Evolutionary conservation across 1,284 basidiomycete species (phyloP), one percentile per base, ranked within the genome.

Genomic region (Microbotryum scabiosae): DNA sequence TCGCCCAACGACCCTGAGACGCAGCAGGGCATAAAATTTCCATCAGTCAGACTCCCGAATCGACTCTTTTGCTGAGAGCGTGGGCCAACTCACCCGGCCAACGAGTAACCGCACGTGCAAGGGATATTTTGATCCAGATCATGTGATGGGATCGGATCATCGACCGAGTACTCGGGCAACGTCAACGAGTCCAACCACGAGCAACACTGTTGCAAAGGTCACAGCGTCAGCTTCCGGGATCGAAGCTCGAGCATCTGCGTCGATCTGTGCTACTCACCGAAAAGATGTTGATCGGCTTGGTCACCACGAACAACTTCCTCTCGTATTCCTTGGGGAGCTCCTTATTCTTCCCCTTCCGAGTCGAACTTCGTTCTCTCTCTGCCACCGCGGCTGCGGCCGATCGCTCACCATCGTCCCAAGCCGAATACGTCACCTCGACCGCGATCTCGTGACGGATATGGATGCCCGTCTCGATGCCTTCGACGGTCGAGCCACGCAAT

Each of bases 101-200:
- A 10, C 10, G 51, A 20, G 32, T 28, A 52, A 32, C n/a, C 51
- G 32, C 51, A 52, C 28, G 32, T 52, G 51, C 51, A 52, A 23
- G 51, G 51, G 2, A 52, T 30, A 12, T 52, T 25, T 14, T 32
- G 26, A 25, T 52, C 51, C 12, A 25, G 51, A 18, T 32, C 36
- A 41, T 10, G 51, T n/a, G 25, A 12, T 9, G 51, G 25, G 32
- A 26, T 23, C 26, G 51, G 51, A 30, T 52, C 26, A n/a, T 52
- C 32, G 25, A 28, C 51, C 30, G 25, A n/a, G 30, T 52, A 52
- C 26, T 25, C 25, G 16, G 51, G 51, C 51, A 52, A 52, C n/a
- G 51, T 52, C 23, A 52, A n/a, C 51, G 51, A 52, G 26, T 52
- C 51, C n/a, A 52, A 32, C 51, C 51, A 52, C n/a, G 26, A 52